Evolutionary conservation across 2,329 filamentous ascomycete species (phyloP).

Genomic region (Talaromyces verruculosus): DNA sequence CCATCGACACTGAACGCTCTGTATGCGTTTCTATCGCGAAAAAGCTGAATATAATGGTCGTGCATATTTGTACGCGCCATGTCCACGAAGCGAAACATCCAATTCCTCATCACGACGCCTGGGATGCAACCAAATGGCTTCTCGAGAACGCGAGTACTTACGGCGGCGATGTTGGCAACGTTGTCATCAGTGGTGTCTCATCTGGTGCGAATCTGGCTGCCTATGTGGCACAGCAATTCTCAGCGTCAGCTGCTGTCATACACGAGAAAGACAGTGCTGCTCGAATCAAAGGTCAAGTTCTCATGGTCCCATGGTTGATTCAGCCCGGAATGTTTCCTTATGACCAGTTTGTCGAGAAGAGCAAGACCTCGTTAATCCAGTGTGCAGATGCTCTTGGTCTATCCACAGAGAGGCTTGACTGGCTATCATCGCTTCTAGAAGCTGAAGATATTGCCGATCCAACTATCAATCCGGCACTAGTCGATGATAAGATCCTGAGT

Average conservation of each 20-base stretch:
- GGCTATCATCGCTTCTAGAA: not conserved
- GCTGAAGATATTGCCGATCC: constrained; percentile 1
- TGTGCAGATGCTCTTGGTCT: not conserved
- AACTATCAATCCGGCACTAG: constrained; percentile 1
- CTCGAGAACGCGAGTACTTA: not conserved
- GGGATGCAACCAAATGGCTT: constrained; percentile 8
- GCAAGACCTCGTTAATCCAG: not conserved
- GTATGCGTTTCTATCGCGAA: not conserved
- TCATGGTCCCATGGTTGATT: constrained; percentile 11
- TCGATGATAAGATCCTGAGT: not conserved
- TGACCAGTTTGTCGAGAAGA: not conserved
- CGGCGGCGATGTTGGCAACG: constrained; percentile 2
- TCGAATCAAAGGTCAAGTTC: constrained; percentile 5
- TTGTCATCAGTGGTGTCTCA: constrained; percentile 10
- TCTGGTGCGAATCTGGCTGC: constrained; percentile 12
- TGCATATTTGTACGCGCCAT: constrained; percentile 4
- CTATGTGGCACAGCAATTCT: constrained; percentile 1
- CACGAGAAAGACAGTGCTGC: not conserved
- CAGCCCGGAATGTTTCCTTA: constrained; percentile 10
- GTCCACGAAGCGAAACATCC: constrained; percentile 6
- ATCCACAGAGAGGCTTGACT: not conserved
- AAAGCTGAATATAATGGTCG: not conserved
- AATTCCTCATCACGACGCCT: constrained; percentile 2
- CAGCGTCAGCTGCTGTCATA: not conserved
- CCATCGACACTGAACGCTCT: constrained; percentile 10